Conservation (phyloP, 305 asterid species). For the Andrographis paniculata region DNA sequence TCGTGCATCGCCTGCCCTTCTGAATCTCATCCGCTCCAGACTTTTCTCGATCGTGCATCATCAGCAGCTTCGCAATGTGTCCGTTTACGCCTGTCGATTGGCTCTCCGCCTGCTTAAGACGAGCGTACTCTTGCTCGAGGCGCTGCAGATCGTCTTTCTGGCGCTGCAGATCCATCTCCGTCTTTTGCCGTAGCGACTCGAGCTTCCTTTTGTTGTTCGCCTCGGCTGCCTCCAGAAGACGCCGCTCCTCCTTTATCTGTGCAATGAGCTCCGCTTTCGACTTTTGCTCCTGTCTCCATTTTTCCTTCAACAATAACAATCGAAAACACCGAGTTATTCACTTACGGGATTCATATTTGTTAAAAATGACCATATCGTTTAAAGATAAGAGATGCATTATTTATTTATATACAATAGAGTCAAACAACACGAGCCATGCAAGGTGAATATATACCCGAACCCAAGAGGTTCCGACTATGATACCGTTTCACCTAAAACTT, state of each 20-base stretch:
- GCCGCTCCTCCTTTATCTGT: conserved; percentile 67
- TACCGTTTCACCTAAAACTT: too few relatives aligned
- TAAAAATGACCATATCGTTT: neutral
- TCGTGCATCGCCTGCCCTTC: conserved; percentile 57
- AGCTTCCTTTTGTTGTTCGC: conserved; percentile 63
- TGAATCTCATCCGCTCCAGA: conserved; percentile 29
- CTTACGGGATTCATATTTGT: neutral
- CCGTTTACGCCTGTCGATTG: too few relatives aligned
- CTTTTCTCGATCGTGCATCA: conserved; percentile 44
- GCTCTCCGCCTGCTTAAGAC: conserved; percentile 44
- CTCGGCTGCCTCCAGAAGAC: conserved; percentile 71
- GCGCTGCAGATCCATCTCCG: conserved; percentile 86
- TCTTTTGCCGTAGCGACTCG: conserved; percentile 72
- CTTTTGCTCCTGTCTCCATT: conserved; percentile 76
- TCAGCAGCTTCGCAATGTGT: conserved; percentile 48
- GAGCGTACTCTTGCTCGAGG: conserved; percentile 74
- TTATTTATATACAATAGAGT: too few relatives aligned
- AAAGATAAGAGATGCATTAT: too few relatives aligned
- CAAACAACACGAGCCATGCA: too few relatives aligned
- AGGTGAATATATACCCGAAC: too few relatives aligned
- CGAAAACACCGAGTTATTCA: neutral
- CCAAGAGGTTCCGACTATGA: too few relatives aligned
- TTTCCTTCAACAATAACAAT: conserved; percentile 37
- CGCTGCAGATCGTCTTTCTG: conserved; percentile 86
- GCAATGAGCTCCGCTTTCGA: conserved; percentile 44